Conservation (phyloP, 2,329 filamentous ascomycete genomes). For the Fusarium cicatricum region DNA sequence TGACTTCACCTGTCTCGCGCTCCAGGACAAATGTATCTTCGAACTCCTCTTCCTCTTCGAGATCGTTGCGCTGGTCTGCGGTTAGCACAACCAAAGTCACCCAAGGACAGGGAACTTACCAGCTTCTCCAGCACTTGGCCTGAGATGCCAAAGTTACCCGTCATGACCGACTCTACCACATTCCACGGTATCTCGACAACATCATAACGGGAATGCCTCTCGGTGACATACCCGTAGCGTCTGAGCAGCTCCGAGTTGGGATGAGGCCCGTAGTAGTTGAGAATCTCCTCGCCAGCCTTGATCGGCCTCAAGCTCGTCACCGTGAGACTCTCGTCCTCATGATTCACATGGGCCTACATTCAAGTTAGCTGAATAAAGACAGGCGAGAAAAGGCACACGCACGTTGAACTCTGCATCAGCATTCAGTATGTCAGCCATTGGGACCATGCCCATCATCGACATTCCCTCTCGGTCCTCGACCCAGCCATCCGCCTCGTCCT, state of each 20-base stretch:
- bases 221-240: slow-evolving; percentile 87
- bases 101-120: slow-evolving; percentile 43
- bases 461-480: slow-evolving; percentile 68
- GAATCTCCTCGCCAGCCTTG: slow-evolving; percentile 75
- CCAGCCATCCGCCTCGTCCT: slow-evolving; percentile 70
- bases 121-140: slow-evolving; percentile 52
- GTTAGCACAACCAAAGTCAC: slow-evolving; percentile 35
- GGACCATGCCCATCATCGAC: slow-evolving; percentile 82
- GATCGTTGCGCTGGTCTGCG: slow-evolving; percentile 45
- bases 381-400: slow-evolving; percentile 33
- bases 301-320: slow-evolving; percentile 78
- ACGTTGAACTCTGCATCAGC: slow-evolving; percentile 90
- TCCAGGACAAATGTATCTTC: slow-evolving; percentile 80
- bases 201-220: slow-evolving; percentile 79
- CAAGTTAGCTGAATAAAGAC: slow-evolving; percentile 15
- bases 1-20: slow-evolving; percentile 60
- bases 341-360: slow-evolving; percentile 61
- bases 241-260: slow-evolving; percentile 84
- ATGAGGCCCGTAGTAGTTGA: slow-evolving; percentile 89
- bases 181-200: slow-evolving; percentile 79
- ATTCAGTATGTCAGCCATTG: slow-evolving; percentile 89
- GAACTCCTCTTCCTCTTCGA: slow-evolving; percentile 73
- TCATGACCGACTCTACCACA: slow-evolving; percentile 59
- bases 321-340: slow-evolving; percentile 64
- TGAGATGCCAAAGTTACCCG: slow-evolving; percentile 49